Base-by-base conservation (phyloP, 768 basidiomycete species). In the Suillus subluteus region DNA sequence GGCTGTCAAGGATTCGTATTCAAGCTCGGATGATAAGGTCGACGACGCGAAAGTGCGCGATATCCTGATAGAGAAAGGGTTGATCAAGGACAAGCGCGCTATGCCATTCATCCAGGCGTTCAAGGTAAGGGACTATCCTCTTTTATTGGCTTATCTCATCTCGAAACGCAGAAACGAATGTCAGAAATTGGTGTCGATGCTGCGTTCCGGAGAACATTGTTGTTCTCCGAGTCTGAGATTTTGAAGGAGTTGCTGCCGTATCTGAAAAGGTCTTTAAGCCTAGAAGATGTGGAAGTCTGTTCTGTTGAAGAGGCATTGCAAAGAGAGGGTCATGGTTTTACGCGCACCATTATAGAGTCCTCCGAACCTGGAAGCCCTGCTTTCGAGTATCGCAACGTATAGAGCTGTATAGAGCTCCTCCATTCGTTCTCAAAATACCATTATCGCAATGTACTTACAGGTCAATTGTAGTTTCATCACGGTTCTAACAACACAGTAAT, bases 91-190 rank as follows among this genome's bases (percentile, higher is more conserved):
- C 81, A 99, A 99, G 83, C 87, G 90, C 52, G 86, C 86, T 50
- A 99, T 98, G 97, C 96, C 96, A 7, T 98, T 97, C 80, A 87
- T 96, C 56, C 93, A 97, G 66, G 80, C 84, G 38, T 92, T 98
- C 89, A 96, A 98, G 90, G 97, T 96, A 62, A 44, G 83, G 37
- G 70, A 23, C 9, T 48, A 11, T 58, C 23, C 26, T 56, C 12
- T 37, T 52, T 2, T 43, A 62, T 23, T 32, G 11, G 48, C 48
- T 73, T 64, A 65, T 15, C n/a, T n/a, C 55, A 6, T 56, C 21
- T 37, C 12, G 55, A 32, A 62, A 18, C 61, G 41, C 73, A 95
- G 92, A 94, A 91, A 88, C 91, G 91, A 43, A 92, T 95, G 80
- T 75, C 82, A 4, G 90, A 93, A 73, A 87, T 90, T 67, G 91